phyloP scores from a whole-genome alignment of 2,329 filamentous ascomycete species.

The Ophiostoma novo-ulmi region DNA sequence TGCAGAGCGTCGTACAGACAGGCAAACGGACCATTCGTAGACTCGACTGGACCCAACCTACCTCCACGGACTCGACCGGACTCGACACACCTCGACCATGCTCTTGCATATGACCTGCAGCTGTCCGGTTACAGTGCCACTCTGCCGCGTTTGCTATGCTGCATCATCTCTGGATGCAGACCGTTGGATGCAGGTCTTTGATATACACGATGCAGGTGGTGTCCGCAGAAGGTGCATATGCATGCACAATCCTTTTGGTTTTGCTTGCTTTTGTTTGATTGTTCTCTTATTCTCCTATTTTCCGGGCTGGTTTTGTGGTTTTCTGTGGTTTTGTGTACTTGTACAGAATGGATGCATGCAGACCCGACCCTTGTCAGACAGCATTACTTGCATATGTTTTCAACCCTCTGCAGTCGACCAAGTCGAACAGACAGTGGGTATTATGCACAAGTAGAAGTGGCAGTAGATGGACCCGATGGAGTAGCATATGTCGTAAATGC shows the following conservation, averaged over 20 bases:
- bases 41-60: not conserved
- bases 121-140: constrained; percentile 6
- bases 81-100: not conserved
- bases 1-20: not conserved
- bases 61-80: not conserved
- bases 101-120: not conserved
- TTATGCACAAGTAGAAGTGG: not conserved
- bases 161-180: not conserved
- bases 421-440: constrained; percentile 1
- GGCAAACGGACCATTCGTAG: not conserved
- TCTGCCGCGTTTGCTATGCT: not conserved
- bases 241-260: not conserved
- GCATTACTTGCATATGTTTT: constrained; percentile 4
- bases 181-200: not conserved
- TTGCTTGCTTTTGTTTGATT: not conserved
- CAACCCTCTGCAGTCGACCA: not conserved
- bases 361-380: not conserved
- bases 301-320: too few species aligned
- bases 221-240: not conserved
- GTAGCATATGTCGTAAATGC: too few species aligned
- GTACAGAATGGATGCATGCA: not conserved
- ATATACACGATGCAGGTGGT: not conserved
- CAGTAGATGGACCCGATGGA: too few species aligned
- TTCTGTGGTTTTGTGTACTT: not conserved
- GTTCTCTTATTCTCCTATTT: not conserved